A percentile compares a stretch with the other conserved stretches of the same genome.
phyloP scores from a whole-genome alignment of 2,329 filamentous ascomycete species.

The Neonectria hederae region DNA sequence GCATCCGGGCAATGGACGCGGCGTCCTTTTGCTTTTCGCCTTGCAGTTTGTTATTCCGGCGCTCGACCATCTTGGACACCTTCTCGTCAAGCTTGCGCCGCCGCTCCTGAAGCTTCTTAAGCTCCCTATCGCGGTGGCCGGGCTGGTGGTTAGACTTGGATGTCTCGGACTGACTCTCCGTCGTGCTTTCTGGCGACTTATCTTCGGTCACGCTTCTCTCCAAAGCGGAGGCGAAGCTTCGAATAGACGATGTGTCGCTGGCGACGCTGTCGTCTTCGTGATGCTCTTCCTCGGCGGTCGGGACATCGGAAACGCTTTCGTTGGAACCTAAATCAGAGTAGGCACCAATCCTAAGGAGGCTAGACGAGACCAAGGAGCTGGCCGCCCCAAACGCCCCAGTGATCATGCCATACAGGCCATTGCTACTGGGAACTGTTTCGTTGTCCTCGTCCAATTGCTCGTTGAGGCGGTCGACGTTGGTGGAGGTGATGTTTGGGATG shows the following conservation, averaged over 20 bases:
- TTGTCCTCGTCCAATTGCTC: conserved; percentile 37
- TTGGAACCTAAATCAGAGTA: conserved; percentile 41
- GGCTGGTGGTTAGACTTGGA: conserved; percentile 44
- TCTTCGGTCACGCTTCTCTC: conserved; percentile 48
- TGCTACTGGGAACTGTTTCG: conserved; percentile 49
- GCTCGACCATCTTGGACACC: conserved; percentile 64
- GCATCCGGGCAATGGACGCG: conserved; percentile 63
- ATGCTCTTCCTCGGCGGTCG: conserved; percentile 37
- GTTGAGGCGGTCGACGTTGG: conserved; percentile 38
- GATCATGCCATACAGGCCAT: conserved; percentile 66
- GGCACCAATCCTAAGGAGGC: conserved; percentile 45
- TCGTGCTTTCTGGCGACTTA: conserved; percentile 37
- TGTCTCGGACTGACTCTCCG: conserved; percentile 51
- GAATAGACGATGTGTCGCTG: conserved; percentile 58
- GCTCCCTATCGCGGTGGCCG: conserved; percentile 64
- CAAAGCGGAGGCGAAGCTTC: conserved; percentile 60
- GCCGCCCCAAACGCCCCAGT: conserved; percentile 62
- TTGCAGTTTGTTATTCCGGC: conserved; percentile 53
- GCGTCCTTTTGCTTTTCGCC: conserved; percentile 62
- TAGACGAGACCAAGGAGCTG: conserved; percentile 55
- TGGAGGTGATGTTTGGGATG: conserved; percentile 44
- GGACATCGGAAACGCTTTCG: conserved; percentile 38
- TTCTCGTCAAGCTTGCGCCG: conserved; percentile 71
- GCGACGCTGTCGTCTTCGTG: conserved; percentile 40
- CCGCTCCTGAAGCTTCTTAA: conserved; percentile 69